phyloP scores from a whole-genome alignment of 441 rosid species.

The Macaranga tanarius region DNA sequence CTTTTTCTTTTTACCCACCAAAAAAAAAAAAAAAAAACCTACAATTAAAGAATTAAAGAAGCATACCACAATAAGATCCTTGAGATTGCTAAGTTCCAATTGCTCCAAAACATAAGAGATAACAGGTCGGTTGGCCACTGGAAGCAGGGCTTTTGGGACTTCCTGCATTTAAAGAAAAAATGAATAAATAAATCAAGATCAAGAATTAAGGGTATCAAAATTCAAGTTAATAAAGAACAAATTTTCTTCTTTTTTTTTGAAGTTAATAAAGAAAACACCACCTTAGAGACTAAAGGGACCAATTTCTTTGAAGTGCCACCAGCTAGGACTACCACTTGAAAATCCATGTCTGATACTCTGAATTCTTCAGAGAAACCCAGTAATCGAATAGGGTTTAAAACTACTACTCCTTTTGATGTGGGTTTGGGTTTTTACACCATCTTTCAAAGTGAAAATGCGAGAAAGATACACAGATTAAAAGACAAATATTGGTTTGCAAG shows the following conservation, averaged over 20 bases:
- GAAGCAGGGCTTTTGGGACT: conserved; percentile 83
- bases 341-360: conserved; percentile 52
- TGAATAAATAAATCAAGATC: background rate
- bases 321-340: conserved; percentile 84
- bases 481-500: background rate
- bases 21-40: background rate
- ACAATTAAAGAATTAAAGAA: background rate
- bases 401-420: background rate
- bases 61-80: conserved; percentile 86
- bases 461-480: too few relatives aligned
- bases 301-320: conserved; percentile 77
- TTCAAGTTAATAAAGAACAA: too few relatives aligned
- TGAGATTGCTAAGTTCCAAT: conserved; percentile 71
- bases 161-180: conserved; percentile 47
- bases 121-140: conserved; percentile 87
- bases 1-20: background rate
- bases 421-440: too few relatives aligned
- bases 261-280: conserved; percentile 12
- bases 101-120: conserved; percentile 77
- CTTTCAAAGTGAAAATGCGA: too few relatives aligned
- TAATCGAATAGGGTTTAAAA: background rate
- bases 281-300: conserved; percentile 82
- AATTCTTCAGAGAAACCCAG: background rate
- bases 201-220: too few relatives aligned
- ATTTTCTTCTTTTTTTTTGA: too few relatives aligned